Evolutionary conservation across 1,284 basidiomycete species (phyloP), one percentile per base, ranked within the genome.

Genomic region (Rhodotorula sp.): DNA sequence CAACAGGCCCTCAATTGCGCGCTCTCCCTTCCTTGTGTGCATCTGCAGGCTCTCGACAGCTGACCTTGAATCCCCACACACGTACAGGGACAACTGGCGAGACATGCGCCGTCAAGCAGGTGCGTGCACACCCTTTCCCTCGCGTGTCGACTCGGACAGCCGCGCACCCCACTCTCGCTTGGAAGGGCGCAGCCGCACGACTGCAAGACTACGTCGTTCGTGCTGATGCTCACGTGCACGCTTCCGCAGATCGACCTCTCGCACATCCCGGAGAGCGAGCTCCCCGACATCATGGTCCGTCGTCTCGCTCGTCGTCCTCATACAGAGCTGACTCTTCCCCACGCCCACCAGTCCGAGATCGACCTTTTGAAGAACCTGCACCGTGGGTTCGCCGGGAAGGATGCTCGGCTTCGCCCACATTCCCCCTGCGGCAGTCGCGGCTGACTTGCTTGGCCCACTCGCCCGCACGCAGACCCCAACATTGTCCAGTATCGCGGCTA

Each of bases 401-500:
- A 32, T 29, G 3, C 21, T 29, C 27, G 17, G 50, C 1, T 19
- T 15, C 15, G 39, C 39, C 15, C 39, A 39, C 39, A n/a, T n/a
- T n/a, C 39, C 39, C 7, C 39, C 39, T 15, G 7, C 39, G 39
- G 39, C 9, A 15, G 39, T 9, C 6, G 34, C 15, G 1, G 51
- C 41, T 59, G 27, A 58, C 53, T 7, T 7, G 6, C n/a, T n/a
- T 25, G 27, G 21, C 34, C 32, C 13, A 32, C n/a, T 34, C 50
- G 4, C 3, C 21, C 53, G 13, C 22, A 4, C 54, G 4, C 75
- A 84, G 82, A 88, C 74, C 87, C 91, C 53, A 98, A 98, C 82
- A 98, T 98, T 80, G 96, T 99, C 81, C 97, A 98, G 83, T 98
- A 98, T 85, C 96, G 97, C 80, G 94, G 96, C 29, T 98, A 95